Percentiles rank a stretch among this genome's conserved stretches.
phyloP scores from a whole-genome alignment of 1,284 basidiomycete genomes.

The Puccinia brachypodii region DNA sequence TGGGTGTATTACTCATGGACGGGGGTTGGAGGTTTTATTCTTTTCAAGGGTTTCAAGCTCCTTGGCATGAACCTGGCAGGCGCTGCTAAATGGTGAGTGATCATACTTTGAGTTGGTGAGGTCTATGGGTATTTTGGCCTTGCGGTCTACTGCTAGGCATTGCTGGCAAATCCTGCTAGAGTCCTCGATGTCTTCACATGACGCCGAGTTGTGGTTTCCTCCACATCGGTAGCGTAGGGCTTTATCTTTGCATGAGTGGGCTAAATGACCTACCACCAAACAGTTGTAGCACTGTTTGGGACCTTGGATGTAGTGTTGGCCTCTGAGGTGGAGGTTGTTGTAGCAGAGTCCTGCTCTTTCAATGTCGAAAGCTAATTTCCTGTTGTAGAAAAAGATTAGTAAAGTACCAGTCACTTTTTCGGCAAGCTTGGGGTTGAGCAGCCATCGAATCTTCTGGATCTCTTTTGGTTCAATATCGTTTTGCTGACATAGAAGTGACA shows the following conservation, averaged over 20 bases:
- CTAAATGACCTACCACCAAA: not conserved
- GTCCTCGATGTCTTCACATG: not conserved
- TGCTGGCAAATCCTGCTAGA: not conserved
- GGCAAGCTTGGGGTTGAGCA: not conserved
- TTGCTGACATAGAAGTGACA: not conserved
- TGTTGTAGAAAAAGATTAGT: not conserved
- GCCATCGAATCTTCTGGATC: slow-evolving; percentile 5
- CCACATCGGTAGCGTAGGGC: not conserved
- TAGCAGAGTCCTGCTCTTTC: not conserved
- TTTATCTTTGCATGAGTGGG: not conserved
- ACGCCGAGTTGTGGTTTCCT: not conserved
- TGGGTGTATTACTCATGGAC: not conserved
- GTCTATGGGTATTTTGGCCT: not conserved
- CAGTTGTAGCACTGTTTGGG: slow-evolving; percentile 10
- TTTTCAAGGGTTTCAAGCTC: not conserved
- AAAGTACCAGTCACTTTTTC: not conserved
- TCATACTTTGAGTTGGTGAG: not conserved
- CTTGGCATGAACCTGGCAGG: not conserved
- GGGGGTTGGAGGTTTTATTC: not conserved
- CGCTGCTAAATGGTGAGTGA: not conserved
- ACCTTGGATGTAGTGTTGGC: not conserved
- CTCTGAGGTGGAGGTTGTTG: not conserved
- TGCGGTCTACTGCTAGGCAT: not conserved
- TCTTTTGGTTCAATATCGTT: slow-evolving; percentile 8
- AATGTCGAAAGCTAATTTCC: not conserved